Evolutionary conservation across 345 rosid species (phyloP).

Genomic region (Diplotaxis tenuifolia): DNA sequence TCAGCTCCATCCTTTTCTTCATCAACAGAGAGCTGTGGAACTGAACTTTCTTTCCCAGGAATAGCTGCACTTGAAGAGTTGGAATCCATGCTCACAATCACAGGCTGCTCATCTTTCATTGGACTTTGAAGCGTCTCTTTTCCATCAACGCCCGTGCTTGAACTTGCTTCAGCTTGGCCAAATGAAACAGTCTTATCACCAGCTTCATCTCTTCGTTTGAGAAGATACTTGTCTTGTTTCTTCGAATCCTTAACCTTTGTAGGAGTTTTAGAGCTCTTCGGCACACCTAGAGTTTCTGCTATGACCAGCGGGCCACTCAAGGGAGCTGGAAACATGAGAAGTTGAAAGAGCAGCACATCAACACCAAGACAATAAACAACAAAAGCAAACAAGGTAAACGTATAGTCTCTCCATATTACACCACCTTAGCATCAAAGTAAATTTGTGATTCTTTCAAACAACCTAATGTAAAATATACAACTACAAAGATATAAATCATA

Average conservation of each 20-base stretch:
- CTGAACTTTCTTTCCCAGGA: slow-evolving; percentile 37
- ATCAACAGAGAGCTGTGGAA: slow-evolving; percentile 35
- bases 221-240: slow-evolving; percentile 73
- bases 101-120: slow-evolving; percentile 42
- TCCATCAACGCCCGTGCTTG: slow-evolving; percentile 38
- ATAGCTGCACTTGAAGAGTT: slow-evolving; percentile 38
- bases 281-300: slow-evolving; percentile 73
- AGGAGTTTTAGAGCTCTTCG: slow-evolving; percentile 58
- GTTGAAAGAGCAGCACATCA: slow-evolving; percentile 11
- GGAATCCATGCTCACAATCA: slow-evolving; percentile 36
- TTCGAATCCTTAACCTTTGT: slow-evolving; percentile 72
- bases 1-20: slow-evolving; percentile 31
- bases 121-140: slow-evolving; percentile 45
- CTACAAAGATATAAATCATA: background rate
- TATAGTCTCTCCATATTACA: background rate
- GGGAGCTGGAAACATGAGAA: slow-evolving; percentile 62
- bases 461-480: background rate
- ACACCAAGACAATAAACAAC: slow-evolving; percentile 1
- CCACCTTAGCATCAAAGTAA: background rate
- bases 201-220: slow-evolving; percentile 77
- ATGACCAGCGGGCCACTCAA: slow-evolving; percentile 92
- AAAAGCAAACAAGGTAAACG: background rate
- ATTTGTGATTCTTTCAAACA: background rate
- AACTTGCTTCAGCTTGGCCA: slow-evolving; percentile 44
- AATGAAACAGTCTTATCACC: slow-evolving; percentile 37